These are phyloP conservation scores for Tolypocladium cylindrosporum DNA, from an alignment of 2,329 filamentous ascomycete genomes.

Conservation along the genomic window DNA sequence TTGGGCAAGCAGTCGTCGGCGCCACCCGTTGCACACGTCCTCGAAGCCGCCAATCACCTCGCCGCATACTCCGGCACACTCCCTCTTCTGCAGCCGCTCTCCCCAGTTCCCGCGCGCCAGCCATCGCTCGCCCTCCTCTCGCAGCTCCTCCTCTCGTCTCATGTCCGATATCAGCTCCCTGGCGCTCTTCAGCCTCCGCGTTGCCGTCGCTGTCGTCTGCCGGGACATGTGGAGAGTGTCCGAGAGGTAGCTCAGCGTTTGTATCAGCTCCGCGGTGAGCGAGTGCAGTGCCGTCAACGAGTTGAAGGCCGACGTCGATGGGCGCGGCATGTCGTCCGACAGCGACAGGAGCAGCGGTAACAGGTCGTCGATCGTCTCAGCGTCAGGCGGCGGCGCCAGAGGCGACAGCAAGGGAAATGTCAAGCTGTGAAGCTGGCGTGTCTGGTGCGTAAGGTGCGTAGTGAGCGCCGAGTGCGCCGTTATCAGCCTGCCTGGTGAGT, in stretches of 20 bases:
- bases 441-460: slow-evolving; percentile 66
- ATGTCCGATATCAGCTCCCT: slow-evolving; percentile 82
- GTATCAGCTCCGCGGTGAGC: slow-evolving; percentile 62
- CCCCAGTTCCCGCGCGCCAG: slow-evolving; percentile 78
- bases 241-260: slow-evolving; percentile 75
- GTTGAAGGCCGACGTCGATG: slow-evolving; percentile 50
- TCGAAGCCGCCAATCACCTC: slow-evolving; percentile 91
- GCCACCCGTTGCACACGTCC: slow-evolving; percentile 77
- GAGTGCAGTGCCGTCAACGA: slow-evolving; percentile 60
- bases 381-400: slow-evolving; percentile 50
- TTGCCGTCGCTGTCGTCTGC: slow-evolving; percentile 75
- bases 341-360: slow-evolving; percentile 57
- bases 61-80: slow-evolving; percentile 74
- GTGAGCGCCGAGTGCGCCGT: slow-evolving; percentile 67
- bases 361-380: slow-evolving; percentile 58
- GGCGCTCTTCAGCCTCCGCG: slow-evolving; percentile 67
- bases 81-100: slow-evolving; percentile 61
- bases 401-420: slow-evolving; percentile 63
- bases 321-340: slow-evolving; percentile 55
- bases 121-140: slow-evolving; percentile 75
- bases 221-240: slow-evolving; percentile 92
- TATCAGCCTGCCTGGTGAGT: slow-evolving; percentile 46
- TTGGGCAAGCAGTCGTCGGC: slow-evolving; percentile 61
- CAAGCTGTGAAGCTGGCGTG: slow-evolving; percentile 63
- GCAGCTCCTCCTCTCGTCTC: slow-evolving; percentile 68